Evolutionary conservation across 2,329 filamentous ascomycete species (phyloP).

Genomic region (Hypoxylon rubiginosum): DNA sequence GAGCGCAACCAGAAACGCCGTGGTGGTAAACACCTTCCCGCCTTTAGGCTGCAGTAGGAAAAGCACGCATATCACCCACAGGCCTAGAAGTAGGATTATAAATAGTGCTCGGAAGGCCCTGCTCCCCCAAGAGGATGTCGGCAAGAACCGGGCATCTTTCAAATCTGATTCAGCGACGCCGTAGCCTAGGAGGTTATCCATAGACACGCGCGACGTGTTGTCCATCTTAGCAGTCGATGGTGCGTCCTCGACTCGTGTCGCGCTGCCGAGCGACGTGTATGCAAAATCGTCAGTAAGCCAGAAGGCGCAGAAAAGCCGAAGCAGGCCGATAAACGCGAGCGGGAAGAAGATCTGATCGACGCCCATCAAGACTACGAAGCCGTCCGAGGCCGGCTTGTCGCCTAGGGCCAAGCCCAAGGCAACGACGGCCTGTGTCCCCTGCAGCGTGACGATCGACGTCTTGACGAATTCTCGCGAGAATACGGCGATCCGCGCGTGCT

Average conservation of each 20-base stretch:
- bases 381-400: slow-evolving; percentile 13
- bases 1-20: slow-evolving; percentile 21
- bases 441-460: slow-evolving; percentile 46
- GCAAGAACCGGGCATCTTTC: slow-evolving; percentile 4
- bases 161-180: not conserved
- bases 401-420: slow-evolving; percentile 7
- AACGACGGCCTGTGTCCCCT: slow-evolving; percentile 35
- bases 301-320: slow-evolving; percentile 40
- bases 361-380: slow-evolving; percentile 25
- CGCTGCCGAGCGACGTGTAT: slow-evolving; percentile 1
- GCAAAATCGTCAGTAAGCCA: slow-evolving; percentile 46
- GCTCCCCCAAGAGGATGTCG: slow-evolving; percentile 31
- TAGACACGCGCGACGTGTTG: not conserved
- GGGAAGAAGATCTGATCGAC: slow-evolving; percentile 42
- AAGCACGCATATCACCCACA: slow-evolving; percentile 3
- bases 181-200: slow-evolving; percentile 6
- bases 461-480: slow-evolving; percentile 40
- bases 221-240: too few relatives aligned
- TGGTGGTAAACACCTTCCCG: slow-evolving; percentile 8
- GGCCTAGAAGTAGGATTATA: slow-evolving; percentile 19
- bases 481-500: slow-evolving; percentile 20
- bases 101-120: slow-evolving; percentile 26
- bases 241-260: not conserved
- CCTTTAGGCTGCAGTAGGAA: not conserved
- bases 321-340: slow-evolving; percentile 43